These are phyloP conservation scores for Leccinum fibrillosum DNA, from an alignment of 768 basidiomycete species.

Conservation along the genomic window DNA sequence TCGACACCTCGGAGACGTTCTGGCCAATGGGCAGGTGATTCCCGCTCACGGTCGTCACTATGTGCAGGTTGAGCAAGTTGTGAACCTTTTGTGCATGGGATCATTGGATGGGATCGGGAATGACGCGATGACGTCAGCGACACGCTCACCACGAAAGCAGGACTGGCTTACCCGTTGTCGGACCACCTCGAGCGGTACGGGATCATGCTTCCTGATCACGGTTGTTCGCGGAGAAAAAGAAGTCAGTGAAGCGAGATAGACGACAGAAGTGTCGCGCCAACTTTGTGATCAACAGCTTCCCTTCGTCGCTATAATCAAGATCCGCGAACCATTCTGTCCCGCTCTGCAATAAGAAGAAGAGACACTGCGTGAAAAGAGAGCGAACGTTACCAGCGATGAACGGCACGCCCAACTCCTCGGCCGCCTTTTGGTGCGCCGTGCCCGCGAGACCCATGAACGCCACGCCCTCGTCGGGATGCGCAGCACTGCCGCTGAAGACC, in stretches of 20 bases:
- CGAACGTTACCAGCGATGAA: slow-evolving; percentile 54
- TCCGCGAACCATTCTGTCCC: slow-evolving; percentile 64
- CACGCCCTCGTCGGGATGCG: slow-evolving; percentile 28
- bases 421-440: slow-evolving; percentile 57
- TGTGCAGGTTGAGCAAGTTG: slow-evolving; percentile 39
- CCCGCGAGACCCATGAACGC: slow-evolving; percentile 64
- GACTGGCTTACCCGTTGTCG: slow-evolving; percentile 38
- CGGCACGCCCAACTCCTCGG: slow-evolving; percentile 49
- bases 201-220: slow-evolving; percentile 46
- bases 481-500: slow-evolving; percentile 38
- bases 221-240: neutral
- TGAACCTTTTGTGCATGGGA: slow-evolving; percentile 35
- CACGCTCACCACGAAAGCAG: neutral
- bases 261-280: slow-evolving; percentile 8
- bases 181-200: slow-evolving; percentile 42
- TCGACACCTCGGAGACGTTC: slow-evolving; percentile 49
- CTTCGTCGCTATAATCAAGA: slow-evolving; percentile 54
- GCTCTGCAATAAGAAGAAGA: neutral
- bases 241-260: neutral
- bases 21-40: slow-evolving; percentile 41
- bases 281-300: slow-evolving; percentile 61
- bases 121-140: neutral
- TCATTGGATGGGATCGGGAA: too few relatives aligned
- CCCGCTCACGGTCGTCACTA: slow-evolving; percentile 48
- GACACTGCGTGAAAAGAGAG: neutral